A percentile compares a stretch with the other conserved stretches of the same genome.
Evolutionary conservation across 441 rosid species (phyloP).

Genomic region (Erodium texanum): DNA sequence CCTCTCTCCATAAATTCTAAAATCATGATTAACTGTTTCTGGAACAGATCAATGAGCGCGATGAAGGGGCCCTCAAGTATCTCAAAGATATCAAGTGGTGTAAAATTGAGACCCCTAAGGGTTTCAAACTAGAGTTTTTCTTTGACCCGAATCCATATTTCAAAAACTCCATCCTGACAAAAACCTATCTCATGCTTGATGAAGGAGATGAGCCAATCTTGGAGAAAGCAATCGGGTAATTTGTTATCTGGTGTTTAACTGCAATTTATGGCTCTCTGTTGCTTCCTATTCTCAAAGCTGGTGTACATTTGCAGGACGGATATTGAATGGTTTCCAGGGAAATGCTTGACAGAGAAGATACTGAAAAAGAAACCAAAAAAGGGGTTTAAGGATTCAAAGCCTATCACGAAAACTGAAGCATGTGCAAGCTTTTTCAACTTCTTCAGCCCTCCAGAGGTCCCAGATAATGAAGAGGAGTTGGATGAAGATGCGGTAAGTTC

Average conservation of each 20-base stretch:
- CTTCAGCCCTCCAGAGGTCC: slow-evolving; percentile 81
- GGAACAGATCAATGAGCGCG: background rate
- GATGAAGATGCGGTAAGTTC: slow-evolving; percentile 71
- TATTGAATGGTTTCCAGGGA: slow-evolving; percentile 85
- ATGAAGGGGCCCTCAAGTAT: slow-evolving; percentile 3
- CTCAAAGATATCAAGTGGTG: slow-evolving; percentile 5
- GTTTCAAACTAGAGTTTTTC: slow-evolving; percentile 2
- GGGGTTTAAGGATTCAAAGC: slow-evolving; percentile 79
- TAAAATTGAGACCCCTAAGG: background rate
- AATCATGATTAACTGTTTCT: background rate
- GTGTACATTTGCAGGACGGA: slow-evolving; percentile 47
- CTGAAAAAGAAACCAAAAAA: slow-evolving; percentile 79
- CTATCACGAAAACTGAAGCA: slow-evolving; percentile 69
- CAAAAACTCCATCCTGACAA: background rate
- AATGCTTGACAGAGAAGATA: slow-evolving; percentile 71
- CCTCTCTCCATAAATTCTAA: background rate
- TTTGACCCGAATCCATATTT: background rate
- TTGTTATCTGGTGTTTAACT: background rate
- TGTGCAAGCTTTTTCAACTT: slow-evolving; percentile 90
- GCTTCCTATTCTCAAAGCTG: background rate
- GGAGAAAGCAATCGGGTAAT: background rate
- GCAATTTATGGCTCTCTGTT: background rate
- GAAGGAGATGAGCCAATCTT: background rate
- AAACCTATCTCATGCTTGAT: slow-evolving; percentile 3
- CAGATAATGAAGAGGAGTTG: slow-evolving; percentile 71